phyloP scores from a whole-genome alignment of 805 yeast genomes.

The Monosporozyma aerobia region DNA sequence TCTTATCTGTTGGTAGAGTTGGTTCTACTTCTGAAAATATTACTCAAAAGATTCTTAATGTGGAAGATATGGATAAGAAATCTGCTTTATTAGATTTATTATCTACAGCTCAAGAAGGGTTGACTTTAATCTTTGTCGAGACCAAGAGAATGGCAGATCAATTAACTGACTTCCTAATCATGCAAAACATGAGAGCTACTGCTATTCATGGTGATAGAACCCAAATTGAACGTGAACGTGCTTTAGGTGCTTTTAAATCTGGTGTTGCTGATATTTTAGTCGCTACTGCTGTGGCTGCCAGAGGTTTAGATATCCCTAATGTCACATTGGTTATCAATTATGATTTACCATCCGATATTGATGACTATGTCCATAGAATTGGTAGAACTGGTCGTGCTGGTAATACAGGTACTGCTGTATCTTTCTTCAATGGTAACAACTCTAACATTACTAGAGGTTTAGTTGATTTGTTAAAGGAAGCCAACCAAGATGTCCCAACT shows the following conservation, averaged over 20 bases:
- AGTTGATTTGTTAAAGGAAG: constrained; percentile 78
- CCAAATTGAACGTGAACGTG: constrained; percentile 94
- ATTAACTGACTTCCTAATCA: constrained; percentile 79
- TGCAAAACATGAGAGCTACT: constrained; percentile 87
- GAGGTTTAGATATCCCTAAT: constrained; percentile 99
- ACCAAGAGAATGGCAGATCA: constrained; percentile 97
- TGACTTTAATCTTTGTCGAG: constrained; percentile 90
- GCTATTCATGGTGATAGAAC: constrained; percentile 98
- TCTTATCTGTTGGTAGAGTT: constrained; percentile 94
- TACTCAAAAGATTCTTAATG: constrained; percentile 84
- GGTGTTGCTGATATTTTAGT: constrained; percentile 90
- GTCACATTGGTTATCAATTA: constrained; percentile 95
- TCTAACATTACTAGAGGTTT: constrained; percentile 78
- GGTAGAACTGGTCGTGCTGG: constrained; percentile 99
- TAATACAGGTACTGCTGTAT: constrained; percentile 94
- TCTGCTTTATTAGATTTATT: constrained; percentile 80
- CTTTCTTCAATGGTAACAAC: constrained; percentile 93
- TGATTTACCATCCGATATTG: constrained; percentile 92
- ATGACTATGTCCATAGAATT: constrained; percentile 97
- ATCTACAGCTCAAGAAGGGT: constrained; percentile 66
- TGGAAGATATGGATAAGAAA: constrained; percentile 87
- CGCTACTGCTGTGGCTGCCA: constrained; percentile 98
- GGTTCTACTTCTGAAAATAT: constrained; percentile 98
- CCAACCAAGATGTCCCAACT: constrained; percentile 92
- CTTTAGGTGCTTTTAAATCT: constrained; percentile 80